Base-by-base conservation (phyloP, 495 filamentous ascomycete species). In the Neurospora tetrasperma region DNA sequence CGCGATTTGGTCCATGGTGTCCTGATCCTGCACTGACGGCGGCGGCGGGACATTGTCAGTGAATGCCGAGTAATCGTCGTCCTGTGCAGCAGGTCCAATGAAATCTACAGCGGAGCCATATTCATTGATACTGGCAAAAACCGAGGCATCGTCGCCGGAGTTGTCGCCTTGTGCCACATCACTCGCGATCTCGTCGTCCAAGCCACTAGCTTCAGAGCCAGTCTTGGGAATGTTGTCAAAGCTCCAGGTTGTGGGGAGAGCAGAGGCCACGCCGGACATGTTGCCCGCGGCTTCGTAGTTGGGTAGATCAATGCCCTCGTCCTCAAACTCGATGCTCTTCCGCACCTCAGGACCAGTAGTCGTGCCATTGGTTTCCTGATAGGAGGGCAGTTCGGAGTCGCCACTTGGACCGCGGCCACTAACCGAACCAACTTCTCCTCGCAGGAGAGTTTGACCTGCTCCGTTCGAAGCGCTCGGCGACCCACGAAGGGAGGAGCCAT, bases 391-490 rank as follows among this genome's bases (percentile, higher is more conserved):
- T 42, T 76, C 71, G 35, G 44, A 23, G 54, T 75, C 74, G 66
- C 39, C 76, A 71, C 66, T 48, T 6, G 35, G 1, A 16, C 66
- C 42, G 69, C 73, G 48, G 72, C 54, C 69, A 41, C 76, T 81
- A 81, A 69, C 77, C 78, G 75, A 81, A 87, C 89, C 89, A 91
- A 81, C 85, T 85, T 79, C 86, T 88, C 81, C 89, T 82, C 75
- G 86, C 85, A 82, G 91, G 90, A 79, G 91, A 92, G 82, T 85
- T 89, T 80, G 89, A 90, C 82, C 90, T 86, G 85, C 90, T 92
- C 86, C 89, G 86, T 83, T 85, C 88, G 85, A 92, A 86, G 87
- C 89, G 90, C 90, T 92, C 91, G 91, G 91, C 89, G 88, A 93
- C 85, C 91, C 91, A 92, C 85, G 88, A 85, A 82, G 92, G 90